A percentile compares a stretch with the other conserved stretches of the same genome.
phyloP scores from a whole-genome alignment of 331 rosid species.

The Malus hybrid region DNA sequence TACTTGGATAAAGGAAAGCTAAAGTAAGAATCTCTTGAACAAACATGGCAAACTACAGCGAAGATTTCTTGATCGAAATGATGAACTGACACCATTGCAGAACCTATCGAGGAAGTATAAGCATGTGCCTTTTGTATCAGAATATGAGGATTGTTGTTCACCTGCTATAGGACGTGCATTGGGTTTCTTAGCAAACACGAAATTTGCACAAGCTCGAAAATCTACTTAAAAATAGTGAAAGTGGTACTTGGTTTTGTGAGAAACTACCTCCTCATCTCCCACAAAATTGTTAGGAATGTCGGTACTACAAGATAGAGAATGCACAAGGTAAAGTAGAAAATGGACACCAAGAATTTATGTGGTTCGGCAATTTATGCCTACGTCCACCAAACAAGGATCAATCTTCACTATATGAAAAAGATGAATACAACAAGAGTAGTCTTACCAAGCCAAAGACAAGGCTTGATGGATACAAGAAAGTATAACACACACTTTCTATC shows the following conservation, averaged over 20 bases:
- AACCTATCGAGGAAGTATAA: constrained; percentile 71
- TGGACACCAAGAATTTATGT: no score
- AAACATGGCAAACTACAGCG: neutral
- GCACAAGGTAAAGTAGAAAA: no score
- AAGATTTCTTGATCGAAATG: neutral
- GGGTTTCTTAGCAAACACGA: constrained; percentile 3
- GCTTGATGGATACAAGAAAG: no score
- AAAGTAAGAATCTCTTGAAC: constrained; percentile 3
- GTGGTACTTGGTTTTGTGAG: no score
- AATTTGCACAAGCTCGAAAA: neutral
- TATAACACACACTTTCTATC: no score
- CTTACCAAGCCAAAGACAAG: no score
- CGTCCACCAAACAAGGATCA: no score
- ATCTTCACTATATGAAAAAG: no score
- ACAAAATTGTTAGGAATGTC: neutral
- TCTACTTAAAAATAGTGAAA: no score
- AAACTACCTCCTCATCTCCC: constrained; percentile 56
- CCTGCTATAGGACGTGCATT: constrained; percentile 35
- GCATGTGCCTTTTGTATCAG: constrained; percentile 88
- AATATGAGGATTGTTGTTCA: constrained; percentile 69
- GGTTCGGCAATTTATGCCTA: no score
- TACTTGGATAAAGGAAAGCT: constrained; percentile 19
- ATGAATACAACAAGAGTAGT: no score
- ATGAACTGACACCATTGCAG: constrained; percentile 77
- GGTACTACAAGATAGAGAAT: no score